Percentiles rank a stretch among this genome's conserved stretches.
Conservation (phyloP, 2,329 filamentous ascomycete genomes). For the Epichloe uncinata region DNA sequence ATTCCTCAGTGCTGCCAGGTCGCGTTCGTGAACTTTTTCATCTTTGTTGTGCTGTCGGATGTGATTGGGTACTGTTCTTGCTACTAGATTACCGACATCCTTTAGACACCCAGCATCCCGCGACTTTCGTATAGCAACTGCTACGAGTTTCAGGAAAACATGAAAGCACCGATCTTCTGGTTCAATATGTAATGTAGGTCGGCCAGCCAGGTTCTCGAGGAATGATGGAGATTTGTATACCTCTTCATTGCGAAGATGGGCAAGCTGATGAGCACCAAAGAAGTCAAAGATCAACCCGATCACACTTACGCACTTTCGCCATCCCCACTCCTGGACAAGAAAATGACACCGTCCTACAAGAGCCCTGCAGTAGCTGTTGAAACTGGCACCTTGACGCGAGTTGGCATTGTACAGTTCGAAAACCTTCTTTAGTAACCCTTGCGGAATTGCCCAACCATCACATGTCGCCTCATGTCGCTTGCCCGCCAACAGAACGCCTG, state of each 20-base stretch:
- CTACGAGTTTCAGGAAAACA: constrained; percentile 52
- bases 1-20: constrained; percentile 51
- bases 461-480: constrained; percentile 15
- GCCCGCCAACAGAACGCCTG: constrained; percentile 31
- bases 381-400: constrained; percentile 40
- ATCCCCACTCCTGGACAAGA: constrained; percentile 52
- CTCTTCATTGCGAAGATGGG: constrained; percentile 52
- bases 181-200: constrained; percentile 35
- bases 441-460: constrained; percentile 49
- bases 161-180: constrained; percentile 51
- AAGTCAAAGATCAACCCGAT: constrained; percentile 54
- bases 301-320: constrained; percentile 43
- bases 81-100: constrained; percentile 46
- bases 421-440: constrained; percentile 41
- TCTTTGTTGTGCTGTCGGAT: constrained; percentile 52
- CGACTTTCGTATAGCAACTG: constrained; percentile 40
- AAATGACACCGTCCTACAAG: constrained; percentile 48
- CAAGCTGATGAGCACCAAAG: constrained; percentile 48
- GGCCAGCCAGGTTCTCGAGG: constrained; percentile 37
- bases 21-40: constrained; percentile 42
- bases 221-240: constrained; percentile 47
- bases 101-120: constrained; percentile 34
- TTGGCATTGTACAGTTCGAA: constrained; percentile 46
- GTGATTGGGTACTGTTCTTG: constrained; percentile 52
- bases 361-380: constrained; percentile 52